Percentiles rank a stretch among this genome's conserved stretches.
phyloP scores from a whole-genome alignment of 176 grass and related monocot species.

The Microstegium vimineum region DNA sequence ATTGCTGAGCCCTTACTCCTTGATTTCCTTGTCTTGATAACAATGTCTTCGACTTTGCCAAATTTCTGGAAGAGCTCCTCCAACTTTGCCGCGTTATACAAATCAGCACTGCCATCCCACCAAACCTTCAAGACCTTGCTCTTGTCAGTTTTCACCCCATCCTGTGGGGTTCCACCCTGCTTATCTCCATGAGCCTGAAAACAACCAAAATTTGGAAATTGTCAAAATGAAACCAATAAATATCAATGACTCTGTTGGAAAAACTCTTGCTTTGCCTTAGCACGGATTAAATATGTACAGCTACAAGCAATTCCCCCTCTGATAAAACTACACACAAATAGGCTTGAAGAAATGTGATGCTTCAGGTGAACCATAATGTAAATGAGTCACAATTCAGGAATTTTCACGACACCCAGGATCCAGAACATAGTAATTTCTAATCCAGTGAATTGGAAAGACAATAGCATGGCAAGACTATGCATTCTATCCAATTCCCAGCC shows the following conservation, averaged over 20 bases:
- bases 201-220: not conserved
- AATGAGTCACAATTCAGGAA: not conserved
- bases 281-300: not conserved
- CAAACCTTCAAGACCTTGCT: conserved; percentile 77
- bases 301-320: not conserved
- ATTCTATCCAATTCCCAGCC: not conserved
- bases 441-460: not conserved
- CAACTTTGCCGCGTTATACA: conserved; percentile 63
- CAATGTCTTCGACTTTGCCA: conserved; percentile 73
- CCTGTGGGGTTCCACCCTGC: conserved; percentile 27
- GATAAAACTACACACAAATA: not conserved
- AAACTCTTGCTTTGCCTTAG: not conserved
- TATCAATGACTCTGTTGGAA: not conserved
- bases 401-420: not conserved
- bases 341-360: too few species aligned
- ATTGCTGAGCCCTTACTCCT: conserved; percentile 71
- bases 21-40: conserved; percentile 75
- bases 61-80: conserved; percentile 71
- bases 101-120: conserved; percentile 67
- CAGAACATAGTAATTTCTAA: not conserved
- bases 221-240: not conserved
- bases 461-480: not conserved
- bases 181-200: conserved; percentile 34
- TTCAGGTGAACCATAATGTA: not conserved
- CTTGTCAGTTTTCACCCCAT: conserved; percentile 39